Base-by-base conservation (phyloP, 192 early-diverging fungal genomes). In the Coemansia sp. region DNA sequence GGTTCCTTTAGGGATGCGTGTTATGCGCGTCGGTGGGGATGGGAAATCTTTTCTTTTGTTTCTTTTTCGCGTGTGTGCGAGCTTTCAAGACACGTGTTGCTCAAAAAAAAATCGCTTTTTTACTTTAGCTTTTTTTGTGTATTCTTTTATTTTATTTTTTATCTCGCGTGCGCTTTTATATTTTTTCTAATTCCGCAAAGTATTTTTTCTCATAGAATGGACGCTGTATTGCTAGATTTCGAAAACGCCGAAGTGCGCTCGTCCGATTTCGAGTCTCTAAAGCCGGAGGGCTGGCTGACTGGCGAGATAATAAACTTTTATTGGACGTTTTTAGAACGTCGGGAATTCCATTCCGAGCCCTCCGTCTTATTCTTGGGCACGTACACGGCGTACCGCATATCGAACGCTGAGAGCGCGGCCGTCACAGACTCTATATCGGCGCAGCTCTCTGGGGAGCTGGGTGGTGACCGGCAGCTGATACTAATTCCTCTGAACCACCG, bases 271-370 rank as follows among this genome's bases (percentile, higher is more conserved):
- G 79, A 82, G 52, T 82, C 79, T 13, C 56, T 82, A 31, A 66
- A 71, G 61, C 75, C 79, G 37, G 70, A 73, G 53, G 79, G 79
- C 8, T 82, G 79, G 79, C 68, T 82, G 38, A 82, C 79, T 0
- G 79, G 79, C 52, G 79, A 82, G 56, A 82, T 82, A 45, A 82
- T 82, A 35, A 82, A 82, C 68, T 82, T 82, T 41, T 82, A 82
- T 68, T 82, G 74, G 79, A 82, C 79, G 10, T 82, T 37, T 38
- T 66, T 82, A 25, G 79, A 82, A 35, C 75, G 68, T 0, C 70
- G 75, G 13, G 79, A 82, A 66, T 82, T 82, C 55, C 48, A 43
- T 11, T 62, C 65, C 1, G 69, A 77, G 53, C 67, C 68, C 20
- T 64, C 72, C 2, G 65, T 77, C 4, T 21, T 82, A 25, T 82